Percentiles rank a stretch among this genome's conserved stretches.
phyloP scores from a whole-genome alignment of 2,329 filamentous ascomycete species.

The Akanthomyces dipterigenus region DNA sequence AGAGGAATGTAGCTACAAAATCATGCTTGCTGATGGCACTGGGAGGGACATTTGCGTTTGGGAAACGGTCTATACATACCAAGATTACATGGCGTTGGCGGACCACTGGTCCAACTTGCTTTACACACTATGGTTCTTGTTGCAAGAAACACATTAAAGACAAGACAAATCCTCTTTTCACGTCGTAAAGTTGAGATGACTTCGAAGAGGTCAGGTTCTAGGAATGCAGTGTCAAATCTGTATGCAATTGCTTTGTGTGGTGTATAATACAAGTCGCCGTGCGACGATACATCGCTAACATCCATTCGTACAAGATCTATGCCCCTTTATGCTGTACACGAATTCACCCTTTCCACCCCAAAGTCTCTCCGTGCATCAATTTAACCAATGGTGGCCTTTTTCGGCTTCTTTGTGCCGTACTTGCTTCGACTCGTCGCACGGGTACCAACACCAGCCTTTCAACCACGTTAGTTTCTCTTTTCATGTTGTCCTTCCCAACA shows the following conservation, averaged over 20 bases:
- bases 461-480: constrained; percentile 13
- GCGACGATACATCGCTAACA: constrained; percentile 7
- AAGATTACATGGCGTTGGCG: constrained; percentile 6
- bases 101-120: not conserved
- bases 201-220: not conserved
- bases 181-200: not conserved
- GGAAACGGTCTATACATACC: not conserved
- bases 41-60: not conserved
- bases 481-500: not conserved
- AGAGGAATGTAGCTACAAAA: not conserved
- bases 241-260: not conserved
- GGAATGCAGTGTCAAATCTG: not conserved
- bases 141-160: not conserved
- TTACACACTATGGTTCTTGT: not conserved
- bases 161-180: too few relatives aligned
- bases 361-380: not conserved
- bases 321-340: not conserved
- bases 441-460: constrained; percentile 86
- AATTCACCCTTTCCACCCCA: not conserved
- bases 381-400: constrained; percentile 59
- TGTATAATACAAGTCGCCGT: constrained; percentile 11
- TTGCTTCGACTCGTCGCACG: constrained; percentile 83
- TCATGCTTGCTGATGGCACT: not conserved
- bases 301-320: constrained; percentile 6
- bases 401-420: constrained; percentile 98